phyloP scores from a whole-genome alignment of 768 basidiomycete genomes.

The Leccinum subgranulosum region DNA sequence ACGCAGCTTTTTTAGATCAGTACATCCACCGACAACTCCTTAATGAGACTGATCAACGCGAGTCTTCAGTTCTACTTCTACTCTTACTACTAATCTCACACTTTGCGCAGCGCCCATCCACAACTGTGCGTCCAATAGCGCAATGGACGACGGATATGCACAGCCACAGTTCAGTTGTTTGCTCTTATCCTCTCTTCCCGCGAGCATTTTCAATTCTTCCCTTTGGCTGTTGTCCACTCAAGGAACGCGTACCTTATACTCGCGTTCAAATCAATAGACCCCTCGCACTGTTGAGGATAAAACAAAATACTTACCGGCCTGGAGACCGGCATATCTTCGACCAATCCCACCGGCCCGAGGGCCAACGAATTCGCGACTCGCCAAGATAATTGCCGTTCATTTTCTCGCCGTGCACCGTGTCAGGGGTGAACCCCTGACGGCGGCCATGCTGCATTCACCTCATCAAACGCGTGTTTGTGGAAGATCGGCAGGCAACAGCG shows the following conservation, averaged over 20 bases:
- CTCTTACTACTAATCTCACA: background rate
- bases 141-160: slow-evolving; percentile 5
- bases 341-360: slow-evolving; percentile 12
- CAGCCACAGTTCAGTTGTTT: slow-evolving; percentile 11
- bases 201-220: slow-evolving; percentile 11
- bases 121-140: slow-evolving; percentile 6
- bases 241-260: background rate
- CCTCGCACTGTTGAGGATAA: background rate
- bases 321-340: slow-evolving; percentile 1
- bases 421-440: slow-evolving; percentile 22
- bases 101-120: slow-evolving; percentile 10
- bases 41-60: slow-evolving; percentile 3
- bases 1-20: background rate
- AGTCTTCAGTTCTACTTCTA: background rate
- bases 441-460: slow-evolving; percentile 22
- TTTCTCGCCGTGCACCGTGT: slow-evolving; percentile 9
- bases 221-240: background rate
- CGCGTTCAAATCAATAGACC: background rate
- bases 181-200: slow-evolving; percentile 23
- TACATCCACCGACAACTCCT: background rate
- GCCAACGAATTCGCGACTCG: slow-evolving; percentile 15
- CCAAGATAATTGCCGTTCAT: slow-evolving; percentile 26
- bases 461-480: slow-evolving; percentile 20
- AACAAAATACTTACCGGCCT: background rate
- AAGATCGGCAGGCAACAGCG: slow-evolving; percentile 7